Base-by-base conservation (phyloP, 2,329 filamentous ascomycete species). In the Talaromyces sp. region DNA sequence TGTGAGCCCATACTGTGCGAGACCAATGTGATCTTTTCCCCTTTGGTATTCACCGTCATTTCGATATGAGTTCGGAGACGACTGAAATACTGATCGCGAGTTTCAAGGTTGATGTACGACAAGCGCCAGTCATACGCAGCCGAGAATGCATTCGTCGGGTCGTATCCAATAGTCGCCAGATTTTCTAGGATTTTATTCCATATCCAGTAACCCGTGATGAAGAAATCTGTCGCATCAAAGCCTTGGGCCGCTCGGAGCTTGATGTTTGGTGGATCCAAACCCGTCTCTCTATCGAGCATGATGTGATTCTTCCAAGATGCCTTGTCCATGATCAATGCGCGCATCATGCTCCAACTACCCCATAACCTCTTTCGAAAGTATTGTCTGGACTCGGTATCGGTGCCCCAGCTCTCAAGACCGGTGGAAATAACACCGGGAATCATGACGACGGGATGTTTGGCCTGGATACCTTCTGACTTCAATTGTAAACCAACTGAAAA, bases 321-420 rank as follows among this genome's bases (percentile, higher is more conserved):
- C 78, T 98, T 97, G 77, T 98, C 95, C 72, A 96, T 80, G 1
- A 99, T 92, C 69, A 99, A 80, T 0, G 95, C 94, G 59, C 90
- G 87, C 93, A 99, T 97, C 95, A 99, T 99, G 69, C 87, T 96
- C 95, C 96, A 99, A 70, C 92, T 97, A 4, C 95, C 95, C 95
- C 95, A 99, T 59, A 99, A 81, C 62, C 95, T 85, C 80, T 96
- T 97, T 68, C 95, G 86, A 78, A 99, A 99, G 79, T 98, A 99
- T 66, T 90, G 90, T 41, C 92, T 86, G 8, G 93, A 97, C 49
- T 84, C 82, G 73, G 93, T 91, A 60, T 90, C 88, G 0, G 95
- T 98, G 3, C 94, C 92, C 95, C 95, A 99, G 57, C 92, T 97
- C 79, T 99, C 95, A 27, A 99, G 85, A 1, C 95, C 95, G 0